A percentile compares a stretch with the other conserved stretches of the same genome.
These are phyloP conservation scores for Trifolium pratense DNA, from an alignment of 306 rosid genomes.

Conservation along the genomic window DNA sequence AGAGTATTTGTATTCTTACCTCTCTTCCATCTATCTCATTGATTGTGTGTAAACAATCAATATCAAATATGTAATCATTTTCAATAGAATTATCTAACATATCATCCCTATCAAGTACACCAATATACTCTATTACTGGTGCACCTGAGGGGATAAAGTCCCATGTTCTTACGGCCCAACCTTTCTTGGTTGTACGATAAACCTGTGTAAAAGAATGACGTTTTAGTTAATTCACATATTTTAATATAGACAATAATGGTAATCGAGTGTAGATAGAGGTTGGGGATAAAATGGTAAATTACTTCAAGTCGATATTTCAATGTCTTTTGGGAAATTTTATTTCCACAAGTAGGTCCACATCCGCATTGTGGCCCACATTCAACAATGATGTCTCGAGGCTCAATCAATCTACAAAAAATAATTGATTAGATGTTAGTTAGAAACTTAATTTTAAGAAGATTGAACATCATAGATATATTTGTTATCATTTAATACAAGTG, in stretches of 20 bases:
- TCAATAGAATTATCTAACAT: neutral
- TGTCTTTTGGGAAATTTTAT: constrained; percentile 6
- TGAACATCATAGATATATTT: neutral
- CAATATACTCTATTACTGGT: constrained; percentile 7
- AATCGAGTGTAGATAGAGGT: neutral
- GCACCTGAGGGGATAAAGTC: constrained; percentile 27
- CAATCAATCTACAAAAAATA: neutral
- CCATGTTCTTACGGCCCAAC: constrained; percentile 28
- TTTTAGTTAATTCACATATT: neutral
- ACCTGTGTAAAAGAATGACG: constrained; percentile 13
- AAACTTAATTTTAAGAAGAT: neutral
- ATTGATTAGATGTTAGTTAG: neutral
- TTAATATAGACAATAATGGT: neutral
- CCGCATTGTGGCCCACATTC: constrained; percentile 40
- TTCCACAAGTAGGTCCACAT: constrained; percentile 25
- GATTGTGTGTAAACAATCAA: constrained; percentile 25
- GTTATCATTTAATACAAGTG: neutral
- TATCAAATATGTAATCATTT: constrained; percentile 6
- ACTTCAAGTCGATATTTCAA: constrained; percentile 23
- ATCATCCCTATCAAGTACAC: neutral
- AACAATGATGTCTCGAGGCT: constrained; percentile 11
- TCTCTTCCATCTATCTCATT: neutral
- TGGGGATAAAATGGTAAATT: neutral
- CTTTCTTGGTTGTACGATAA: constrained; percentile 32
- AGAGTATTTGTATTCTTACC: constrained; percentile 4